A percentile compares a stretch with the other conserved stretches of the same genome.
Evolutionary conservation across 139 green algal species (phyloP).

Genomic region (Micractinium conductrix): DNA sequence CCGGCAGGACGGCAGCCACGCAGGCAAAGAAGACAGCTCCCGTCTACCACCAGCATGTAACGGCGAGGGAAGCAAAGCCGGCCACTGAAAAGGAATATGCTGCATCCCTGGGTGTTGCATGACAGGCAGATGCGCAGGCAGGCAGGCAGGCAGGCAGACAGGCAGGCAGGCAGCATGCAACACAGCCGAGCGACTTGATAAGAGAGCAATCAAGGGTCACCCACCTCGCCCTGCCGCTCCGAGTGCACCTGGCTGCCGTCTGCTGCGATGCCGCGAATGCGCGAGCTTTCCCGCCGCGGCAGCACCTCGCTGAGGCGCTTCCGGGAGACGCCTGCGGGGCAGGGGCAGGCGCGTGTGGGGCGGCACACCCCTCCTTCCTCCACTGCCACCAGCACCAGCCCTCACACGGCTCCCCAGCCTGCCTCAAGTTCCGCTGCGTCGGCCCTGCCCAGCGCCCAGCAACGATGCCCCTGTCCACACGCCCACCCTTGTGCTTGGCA

Average conservation of each 20-base stretch:
- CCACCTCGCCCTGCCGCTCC: conserved; percentile 24
- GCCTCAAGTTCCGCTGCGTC: too few relatives aligned
- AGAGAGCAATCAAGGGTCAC: neutral
- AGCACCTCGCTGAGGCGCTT: conserved; percentile 39
- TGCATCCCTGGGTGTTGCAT: too few relatives aligned
- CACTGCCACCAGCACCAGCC: neutral
- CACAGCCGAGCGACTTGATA: neutral
- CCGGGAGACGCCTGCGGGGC: neutral
- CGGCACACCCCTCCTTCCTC: neutral
- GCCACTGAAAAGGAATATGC: neutral
- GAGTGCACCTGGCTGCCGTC: conserved; percentile 39
- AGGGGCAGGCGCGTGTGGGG: neutral
- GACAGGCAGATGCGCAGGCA: neutral
- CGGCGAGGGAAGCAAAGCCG: too few relatives aligned
- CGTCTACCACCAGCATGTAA: too few relatives aligned
- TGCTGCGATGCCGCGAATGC: conserved; percentile 47
- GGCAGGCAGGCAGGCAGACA: neutral
- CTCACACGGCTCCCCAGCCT: too few relatives aligned
- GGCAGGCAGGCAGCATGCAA: neutral
- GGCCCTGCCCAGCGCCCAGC: neutral
- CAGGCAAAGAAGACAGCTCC: neutral
- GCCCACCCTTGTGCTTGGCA: conserved; percentile 20
- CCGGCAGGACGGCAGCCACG: too few relatives aligned
- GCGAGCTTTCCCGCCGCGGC: conserved; percentile 45
- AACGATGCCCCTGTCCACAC: neutral